These are phyloP conservation scores for Fusarium paranaense DNA, from an alignment of 2,329 filamentous ascomycete genomes.

Conservation along the genomic window DNA sequence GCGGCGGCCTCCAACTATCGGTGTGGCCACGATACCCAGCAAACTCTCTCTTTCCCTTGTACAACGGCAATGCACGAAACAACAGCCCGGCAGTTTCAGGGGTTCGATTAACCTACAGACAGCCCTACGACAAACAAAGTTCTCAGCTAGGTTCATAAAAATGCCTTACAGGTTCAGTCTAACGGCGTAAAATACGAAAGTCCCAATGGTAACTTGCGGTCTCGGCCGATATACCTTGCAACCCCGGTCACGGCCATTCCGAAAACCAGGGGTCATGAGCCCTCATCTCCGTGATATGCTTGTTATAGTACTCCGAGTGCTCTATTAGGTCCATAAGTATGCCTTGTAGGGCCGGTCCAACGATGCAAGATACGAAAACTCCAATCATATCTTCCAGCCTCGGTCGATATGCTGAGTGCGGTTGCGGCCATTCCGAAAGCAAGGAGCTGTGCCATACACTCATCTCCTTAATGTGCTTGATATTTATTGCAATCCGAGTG, in stretches of 20 bases:
- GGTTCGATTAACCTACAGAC: neutral
- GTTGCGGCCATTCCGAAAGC: slow-evolving; percentile 47
- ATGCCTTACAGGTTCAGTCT: neutral
- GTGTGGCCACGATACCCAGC: neutral
- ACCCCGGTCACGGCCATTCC: neutral
- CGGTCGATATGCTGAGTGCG: slow-evolving; percentile 49
- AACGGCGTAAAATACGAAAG: neutral
- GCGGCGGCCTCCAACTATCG: neutral
- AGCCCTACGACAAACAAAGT: slow-evolving; percentile 19
- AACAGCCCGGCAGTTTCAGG: neutral
- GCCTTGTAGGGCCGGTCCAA: slow-evolving; percentile 39
- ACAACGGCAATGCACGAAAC: slow-evolving; percentile 45
- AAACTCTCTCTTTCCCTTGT: slow-evolving; percentile 38
- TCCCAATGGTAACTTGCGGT: neutral
- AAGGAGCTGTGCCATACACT: slow-evolving; percentile 44
- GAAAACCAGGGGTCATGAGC: neutral
- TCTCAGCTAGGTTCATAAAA: neutral
- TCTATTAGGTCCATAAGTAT: slow-evolving; percentile 41
- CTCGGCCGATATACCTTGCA: neutral
- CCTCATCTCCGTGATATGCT: neutral
- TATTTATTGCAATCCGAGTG: slow-evolving; percentile 40
- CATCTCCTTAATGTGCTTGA: slow-evolving; percentile 45
- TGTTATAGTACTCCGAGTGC: neutral
- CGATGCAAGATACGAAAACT: slow-evolving; percentile 44
- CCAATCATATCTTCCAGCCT: slow-evolving; percentile 46